phyloP scores from a whole-genome alignment of 2,329 filamentous ascomycete species.

The Fusarium falciforme region DNA sequence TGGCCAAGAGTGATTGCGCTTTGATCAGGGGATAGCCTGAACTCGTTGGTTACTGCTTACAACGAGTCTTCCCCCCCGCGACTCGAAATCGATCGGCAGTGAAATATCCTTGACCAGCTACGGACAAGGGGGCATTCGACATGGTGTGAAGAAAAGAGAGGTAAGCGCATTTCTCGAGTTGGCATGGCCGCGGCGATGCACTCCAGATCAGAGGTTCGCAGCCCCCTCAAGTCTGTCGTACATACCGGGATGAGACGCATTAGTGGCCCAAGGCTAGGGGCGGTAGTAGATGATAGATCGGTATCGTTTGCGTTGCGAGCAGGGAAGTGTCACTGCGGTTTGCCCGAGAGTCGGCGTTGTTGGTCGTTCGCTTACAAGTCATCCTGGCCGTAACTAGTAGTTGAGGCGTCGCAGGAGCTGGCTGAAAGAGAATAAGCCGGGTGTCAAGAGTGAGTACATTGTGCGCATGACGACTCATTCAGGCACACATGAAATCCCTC shows the following conservation, averaged over 20 bases:
- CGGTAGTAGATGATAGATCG: conserved; percentile 18
- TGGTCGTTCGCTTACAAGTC: conserved; percentile 22
- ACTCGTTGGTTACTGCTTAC: conserved; percentile 12
- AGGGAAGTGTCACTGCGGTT: conserved; percentile 19
- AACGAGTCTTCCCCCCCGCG: conserved; percentile 17
- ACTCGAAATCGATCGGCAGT: conserved; percentile 25
- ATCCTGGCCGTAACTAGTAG: conserved; percentile 18
- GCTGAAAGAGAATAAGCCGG: conserved; percentile 36
- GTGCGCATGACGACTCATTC: not conserved
- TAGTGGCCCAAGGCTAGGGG: conserved; percentile 35
- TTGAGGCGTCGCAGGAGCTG: conserved; percentile 37
- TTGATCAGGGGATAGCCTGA: conserved; percentile 20
- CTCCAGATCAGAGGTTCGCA: conserved; percentile 21
- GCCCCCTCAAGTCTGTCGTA: conserved; percentile 12
- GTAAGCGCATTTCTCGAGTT: conserved; percentile 1
- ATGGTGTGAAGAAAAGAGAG: not conserved
- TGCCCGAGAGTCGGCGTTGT: conserved; percentile 5
- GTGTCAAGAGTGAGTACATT: conserved; percentile 11
- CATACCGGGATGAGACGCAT: conserved; percentile 42
- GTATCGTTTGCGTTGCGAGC: conserved; percentile 7
- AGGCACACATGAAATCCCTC: conserved; percentile 8
- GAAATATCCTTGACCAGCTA: conserved; percentile 16
- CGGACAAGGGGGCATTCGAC: not conserved
- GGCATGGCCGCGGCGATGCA: conserved; percentile 2
- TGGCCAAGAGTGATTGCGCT: conserved; percentile 20